Evolutionary conservation across 2,329 filamentous ascomycete species (phyloP), one percentile per base, ranked within the genome.

Genomic region (Bipolaris sorokiniana): DNA sequence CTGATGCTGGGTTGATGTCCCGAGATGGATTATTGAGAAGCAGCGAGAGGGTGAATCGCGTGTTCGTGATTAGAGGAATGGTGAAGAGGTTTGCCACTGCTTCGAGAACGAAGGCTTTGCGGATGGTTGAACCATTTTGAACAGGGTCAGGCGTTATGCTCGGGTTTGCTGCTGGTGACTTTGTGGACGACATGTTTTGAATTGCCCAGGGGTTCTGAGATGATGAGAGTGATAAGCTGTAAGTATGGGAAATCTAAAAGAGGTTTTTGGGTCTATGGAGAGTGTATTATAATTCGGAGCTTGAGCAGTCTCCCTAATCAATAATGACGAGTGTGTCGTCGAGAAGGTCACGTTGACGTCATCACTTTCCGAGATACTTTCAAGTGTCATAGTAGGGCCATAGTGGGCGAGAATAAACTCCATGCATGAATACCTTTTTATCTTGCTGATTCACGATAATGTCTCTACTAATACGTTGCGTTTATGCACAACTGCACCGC

Each of bases 51-150:
- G 64, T 62, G 23, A 50, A 63, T 13, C 48, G 63, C 3, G 68
- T 67, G 34, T 71, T 58, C 18, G 65, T 69, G 22, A 70, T 62
- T 3, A 70, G 56, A 7, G 65, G 69, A 7, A 69, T 61, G 9
- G 62, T 68, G 58, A 69, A 69, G 52, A 71, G 64, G 26, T 70
- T 70, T 20, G 65, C 65, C 41, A 66, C 48, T 36, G 65, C 69
- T 62, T 71, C 69, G 15, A 63, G 34, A 26, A 71, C 54, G 38
- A 71, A 71, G 37, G 69, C 69, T 51, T 64, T 69, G 48, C 67
- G 65, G 54, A 70, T 67, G n/a, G 42, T 62, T 9, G 66, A 66
- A 46, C 58, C 63, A 26, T 53, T 42, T 9, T 57, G 31, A 4
- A 40, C n/a, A 4, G 64, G 58, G 15, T 64, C 55, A 2, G 65